These are phyloP conservation scores for Diutina siamensis DNA, from an alignment of 1,139 yeast genomes.

Conservation along the genomic window DNA sequence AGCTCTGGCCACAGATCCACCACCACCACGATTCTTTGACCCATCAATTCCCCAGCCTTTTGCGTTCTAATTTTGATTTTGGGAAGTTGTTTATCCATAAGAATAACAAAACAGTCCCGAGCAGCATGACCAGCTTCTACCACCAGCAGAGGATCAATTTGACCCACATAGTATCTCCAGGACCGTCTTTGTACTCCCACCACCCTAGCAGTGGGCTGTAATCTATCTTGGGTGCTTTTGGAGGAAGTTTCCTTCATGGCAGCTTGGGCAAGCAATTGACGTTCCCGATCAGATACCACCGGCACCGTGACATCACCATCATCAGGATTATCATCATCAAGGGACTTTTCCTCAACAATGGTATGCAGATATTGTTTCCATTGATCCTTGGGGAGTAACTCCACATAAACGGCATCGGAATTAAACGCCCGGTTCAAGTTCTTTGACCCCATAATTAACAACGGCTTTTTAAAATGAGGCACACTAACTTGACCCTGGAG, in stretches of 20 bases:
- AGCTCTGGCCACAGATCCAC: constrained; percentile 86
- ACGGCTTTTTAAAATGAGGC: constrained; percentile 68
- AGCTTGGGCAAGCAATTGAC: constrained; percentile 63
- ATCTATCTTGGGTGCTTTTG: constrained; percentile 21
- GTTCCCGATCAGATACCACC: constrained; percentile 63
- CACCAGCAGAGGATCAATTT: constrained; percentile 72
- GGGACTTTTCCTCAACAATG: constrained; percentile 62
- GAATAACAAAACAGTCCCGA: constrained; percentile 69
- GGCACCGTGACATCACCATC: constrained; percentile 37
- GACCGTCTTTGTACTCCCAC: constrained; percentile 85
- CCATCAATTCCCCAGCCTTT: constrained; percentile 68
- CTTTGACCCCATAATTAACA: constrained; percentile 72
- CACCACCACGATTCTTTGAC: constrained; percentile 83
- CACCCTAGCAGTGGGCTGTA: constrained; percentile 85
- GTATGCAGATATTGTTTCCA: constrained; percentile 85
- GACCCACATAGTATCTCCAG: constrained; percentile 96
- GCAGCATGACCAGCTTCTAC: constrained; percentile 48
- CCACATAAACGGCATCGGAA: constrained; percentile 87
- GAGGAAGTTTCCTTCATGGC: constrained; percentile 48
- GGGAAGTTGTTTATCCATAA: constrained; percentile 87
- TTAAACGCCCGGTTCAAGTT: constrained; percentile 83
- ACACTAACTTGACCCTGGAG: constrained; percentile 78
- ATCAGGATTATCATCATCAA: constrained; percentile 51
- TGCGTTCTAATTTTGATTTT: constrained; percentile 80
- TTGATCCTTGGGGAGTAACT: constrained; percentile 69